These are phyloP conservation scores for Penicillium angulare DNA, from an alignment of 495 filamentous ascomycete species.

Conservation along the genomic window DNA sequence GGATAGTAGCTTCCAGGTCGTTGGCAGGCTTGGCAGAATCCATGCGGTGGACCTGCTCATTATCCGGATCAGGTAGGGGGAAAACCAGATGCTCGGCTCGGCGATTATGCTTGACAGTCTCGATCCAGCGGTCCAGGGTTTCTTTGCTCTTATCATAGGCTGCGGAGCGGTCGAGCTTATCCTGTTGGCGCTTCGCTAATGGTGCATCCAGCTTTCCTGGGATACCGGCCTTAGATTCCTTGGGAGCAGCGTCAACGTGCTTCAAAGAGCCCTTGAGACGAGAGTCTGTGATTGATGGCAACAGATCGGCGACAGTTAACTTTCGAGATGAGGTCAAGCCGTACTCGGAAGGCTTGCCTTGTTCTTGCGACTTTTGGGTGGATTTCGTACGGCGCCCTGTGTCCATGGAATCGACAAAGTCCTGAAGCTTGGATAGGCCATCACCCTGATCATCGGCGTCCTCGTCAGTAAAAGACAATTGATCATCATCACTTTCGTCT, in stretches of 20 bases:
- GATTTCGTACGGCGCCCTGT: conserved; percentile 31
- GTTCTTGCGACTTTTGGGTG: conserved; percentile 45
- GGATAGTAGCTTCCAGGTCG: conserved; percentile 79
- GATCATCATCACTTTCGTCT: conserved; percentile 51
- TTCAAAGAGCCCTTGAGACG: conserved; percentile 77
- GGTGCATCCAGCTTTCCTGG: conserved; percentile 79
- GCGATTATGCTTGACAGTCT: conserved; percentile 91
- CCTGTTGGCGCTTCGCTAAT: conserved; percentile 85
- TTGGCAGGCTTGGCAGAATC: conserved; percentile 61
- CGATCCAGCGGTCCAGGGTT: conserved; percentile 84
- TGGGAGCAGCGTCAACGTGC: conserved; percentile 51
- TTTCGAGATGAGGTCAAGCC: conserved; percentile 62
- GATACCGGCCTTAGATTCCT: conserved; percentile 46
- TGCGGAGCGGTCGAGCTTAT: conserved; percentile 76
- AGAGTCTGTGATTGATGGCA: conserved; percentile 71
- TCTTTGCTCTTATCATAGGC: conserved; percentile 92
- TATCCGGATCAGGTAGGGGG: conserved; percentile 73
- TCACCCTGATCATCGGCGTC: conserved; percentile 55
- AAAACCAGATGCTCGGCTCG: conserved; percentile 91
- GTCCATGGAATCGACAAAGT: conserved; percentile 68
- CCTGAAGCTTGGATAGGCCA: conserved; percentile 62
- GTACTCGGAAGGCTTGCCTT: conserved; percentile 54
- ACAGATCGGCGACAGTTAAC: conserved; percentile 75
- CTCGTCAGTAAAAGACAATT: conserved; percentile 54
- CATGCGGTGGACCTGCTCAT: conserved; percentile 42